phyloP scores from a whole-genome alignment of 2,329 filamentous ascomycete species.

The Colletotrichum sp. region DNA sequence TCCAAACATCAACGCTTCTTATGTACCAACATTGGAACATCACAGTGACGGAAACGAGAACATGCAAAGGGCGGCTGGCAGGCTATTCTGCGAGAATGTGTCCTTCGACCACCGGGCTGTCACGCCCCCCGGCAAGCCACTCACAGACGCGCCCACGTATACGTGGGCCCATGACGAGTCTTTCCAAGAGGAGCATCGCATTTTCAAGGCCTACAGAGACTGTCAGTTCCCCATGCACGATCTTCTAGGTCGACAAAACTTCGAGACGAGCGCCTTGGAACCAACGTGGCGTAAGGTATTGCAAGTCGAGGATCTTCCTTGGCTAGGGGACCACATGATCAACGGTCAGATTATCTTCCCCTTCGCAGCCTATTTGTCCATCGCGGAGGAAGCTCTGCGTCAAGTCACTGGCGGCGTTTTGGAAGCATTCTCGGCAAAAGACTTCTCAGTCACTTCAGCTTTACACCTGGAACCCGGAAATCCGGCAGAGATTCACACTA shows the following conservation, averaged over 20 bases:
- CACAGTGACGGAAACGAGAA: background rate
- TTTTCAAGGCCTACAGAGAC: background rate
- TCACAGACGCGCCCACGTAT: background rate
- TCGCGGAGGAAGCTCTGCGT: background rate
- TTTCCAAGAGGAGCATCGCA: background rate
- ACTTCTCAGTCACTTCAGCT: constrained; percentile 32
- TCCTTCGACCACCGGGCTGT: constrained; percentile 1
- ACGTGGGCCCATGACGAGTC: background rate
- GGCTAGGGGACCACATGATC: background rate
- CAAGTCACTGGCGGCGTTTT: constrained; percentile 14
- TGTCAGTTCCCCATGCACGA: background rate
- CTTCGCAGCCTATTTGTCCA: background rate
- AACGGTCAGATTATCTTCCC: background rate
- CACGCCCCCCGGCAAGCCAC: background rate
- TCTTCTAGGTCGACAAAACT: background rate
- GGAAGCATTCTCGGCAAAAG: constrained; percentile 25
- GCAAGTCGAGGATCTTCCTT: background rate
- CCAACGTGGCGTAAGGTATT: background rate
- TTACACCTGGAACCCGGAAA: constrained; percentile 31
- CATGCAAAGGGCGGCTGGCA: background rate
- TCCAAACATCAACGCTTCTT: background rate
- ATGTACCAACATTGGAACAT: background rate
- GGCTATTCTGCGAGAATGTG: background rate
- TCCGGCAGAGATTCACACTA: constrained; percentile 35
- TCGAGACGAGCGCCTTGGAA: background rate